A percentile compares a stretch with the other conserved stretches of the same genome.
Conservation (phyloP, 2,329 filamentous ascomycete species). For the Xylaria sp. region DNA sequence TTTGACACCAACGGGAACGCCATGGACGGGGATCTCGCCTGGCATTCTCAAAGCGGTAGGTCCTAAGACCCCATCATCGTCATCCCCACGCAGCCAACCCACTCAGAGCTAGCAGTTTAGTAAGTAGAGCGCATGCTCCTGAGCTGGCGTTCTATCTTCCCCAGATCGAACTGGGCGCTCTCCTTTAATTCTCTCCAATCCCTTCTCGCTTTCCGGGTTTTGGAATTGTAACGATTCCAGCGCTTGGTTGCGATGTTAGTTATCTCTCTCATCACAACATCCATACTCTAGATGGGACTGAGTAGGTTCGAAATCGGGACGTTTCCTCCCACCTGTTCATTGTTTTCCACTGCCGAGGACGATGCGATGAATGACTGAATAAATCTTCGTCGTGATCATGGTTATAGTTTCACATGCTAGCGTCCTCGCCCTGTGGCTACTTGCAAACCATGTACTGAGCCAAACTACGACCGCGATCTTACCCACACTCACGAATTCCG, state of each 20-base stretch:
- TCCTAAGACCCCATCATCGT: constrained; percentile 2
- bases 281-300: constrained; percentile 2
- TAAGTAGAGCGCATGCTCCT: constrained; percentile 4
- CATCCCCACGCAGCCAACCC: neutral
- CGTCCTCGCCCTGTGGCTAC: constrained; percentile 21
- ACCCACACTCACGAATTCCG: neutral
- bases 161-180: neutral
- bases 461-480: neutral
- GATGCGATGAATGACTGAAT: constrained; percentile 22
- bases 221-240: neutral
- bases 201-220: constrained; percentile 4
- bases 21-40: constrained; percentile 14
- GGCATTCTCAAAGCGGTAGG: constrained; percentile 24
- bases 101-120: constrained; percentile 11
- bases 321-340: neutral
- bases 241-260: constrained; percentile 7
- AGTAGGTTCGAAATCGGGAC: neutral
- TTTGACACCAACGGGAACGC: constrained; percentile 1
- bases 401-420: neutral
- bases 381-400: constrained; percentile 23
- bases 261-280: neutral
- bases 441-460: constrained; percentile 9
- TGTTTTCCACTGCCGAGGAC: neutral
- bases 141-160: constrained; percentile 1
- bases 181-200: neutral